Base-by-base conservation (phyloP, 2,329 filamentous ascomycete species). In the Ilyonectria sp. region DNA sequence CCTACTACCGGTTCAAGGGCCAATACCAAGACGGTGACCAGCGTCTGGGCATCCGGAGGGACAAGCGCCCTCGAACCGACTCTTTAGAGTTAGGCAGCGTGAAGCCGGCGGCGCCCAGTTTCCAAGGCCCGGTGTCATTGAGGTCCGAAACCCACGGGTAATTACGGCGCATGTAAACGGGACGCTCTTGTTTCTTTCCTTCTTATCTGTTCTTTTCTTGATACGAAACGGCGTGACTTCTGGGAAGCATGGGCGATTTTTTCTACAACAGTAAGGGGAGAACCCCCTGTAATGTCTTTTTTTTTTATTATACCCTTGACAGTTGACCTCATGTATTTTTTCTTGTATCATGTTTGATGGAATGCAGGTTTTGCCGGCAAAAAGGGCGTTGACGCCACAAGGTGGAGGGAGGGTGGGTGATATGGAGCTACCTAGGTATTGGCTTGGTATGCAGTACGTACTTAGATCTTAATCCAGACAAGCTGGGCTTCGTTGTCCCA, bases 1-100 rank as follows among this genome's bases (percentile, higher is more conserved):
- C 93, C 0, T 98, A 98, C 79, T 90, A 98, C 77, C 89, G 89
- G 68, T 97, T 98, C 85, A 98, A 97, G 83, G 84, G 84, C 49
- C 83, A 84, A 60, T 95, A 96, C 74, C 84, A 90, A 69, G 87
- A 91, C 69, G 96, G 96, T 7, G 96, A 98, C 79, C 93, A 97
- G 82, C 89, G 96, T 29, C 90, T 98, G 68, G 93, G 92, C 6
- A 84, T 86, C 26, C 77, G 76, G 47, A 74, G 76, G 31, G 75
- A 76, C 23, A 77, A 78, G 60, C 73, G 79, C 9, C 76, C 75
- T 78, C 87, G 79, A 83, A 89, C 79, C 81, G 85, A 74, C 83
- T 84, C 78, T 77, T 85, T 95, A 76, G 94, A 97, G 80, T 92
- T 97, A 91, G 90, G 94, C 77, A 83, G 86, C 69, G 89, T 92